Conservation (phyloP, 768 basidiomycete genomes). For the Auriculariales sp. region DNA sequence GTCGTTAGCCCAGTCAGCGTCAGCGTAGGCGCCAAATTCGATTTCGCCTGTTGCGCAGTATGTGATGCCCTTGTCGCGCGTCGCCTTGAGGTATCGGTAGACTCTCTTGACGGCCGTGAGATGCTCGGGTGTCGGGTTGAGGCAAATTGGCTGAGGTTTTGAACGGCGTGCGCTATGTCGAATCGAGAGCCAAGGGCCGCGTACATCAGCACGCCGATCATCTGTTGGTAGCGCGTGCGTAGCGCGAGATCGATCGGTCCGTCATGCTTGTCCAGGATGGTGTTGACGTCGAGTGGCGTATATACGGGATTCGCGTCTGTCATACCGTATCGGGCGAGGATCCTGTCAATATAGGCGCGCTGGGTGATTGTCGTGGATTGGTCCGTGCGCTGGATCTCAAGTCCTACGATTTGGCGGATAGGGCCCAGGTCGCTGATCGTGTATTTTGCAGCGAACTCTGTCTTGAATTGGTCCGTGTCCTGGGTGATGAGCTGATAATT, state of each 20-base stretch:
- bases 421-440: too few species aligned
- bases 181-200: conserved; percentile 18
- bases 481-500: conserved; percentile 6
- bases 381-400: conserved; percentile 15
- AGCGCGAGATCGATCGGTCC: neutral
- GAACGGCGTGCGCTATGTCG: conserved; percentile 18
- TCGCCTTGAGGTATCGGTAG: conserved; percentile 16
- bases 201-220: conserved; percentile 18
- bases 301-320: conserved; percentile 1
- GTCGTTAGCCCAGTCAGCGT: conserved; percentile 13
- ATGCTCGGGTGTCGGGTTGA: conserved; percentile 12
- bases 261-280: neutral
- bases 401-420: conserved; percentile 19
- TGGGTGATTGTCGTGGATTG: conserved; percentile 4
- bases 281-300: conserved; percentile 6
- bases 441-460: conserved; percentile 2
- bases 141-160: conserved; percentile 13
- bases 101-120: conserved; percentile 13
- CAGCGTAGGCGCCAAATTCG: conserved; percentile 6
- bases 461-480: conserved; percentile 5
- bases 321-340: conserved; percentile 6
- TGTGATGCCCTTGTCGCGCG: conserved; percentile 7
- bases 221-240: neutral
- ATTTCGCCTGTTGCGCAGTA: conserved; percentile 5
- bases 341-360: conserved; percentile 3